Base-by-base conservation (phyloP, 78 protist genomes). In the Pelomyxa schiedti region DNA sequence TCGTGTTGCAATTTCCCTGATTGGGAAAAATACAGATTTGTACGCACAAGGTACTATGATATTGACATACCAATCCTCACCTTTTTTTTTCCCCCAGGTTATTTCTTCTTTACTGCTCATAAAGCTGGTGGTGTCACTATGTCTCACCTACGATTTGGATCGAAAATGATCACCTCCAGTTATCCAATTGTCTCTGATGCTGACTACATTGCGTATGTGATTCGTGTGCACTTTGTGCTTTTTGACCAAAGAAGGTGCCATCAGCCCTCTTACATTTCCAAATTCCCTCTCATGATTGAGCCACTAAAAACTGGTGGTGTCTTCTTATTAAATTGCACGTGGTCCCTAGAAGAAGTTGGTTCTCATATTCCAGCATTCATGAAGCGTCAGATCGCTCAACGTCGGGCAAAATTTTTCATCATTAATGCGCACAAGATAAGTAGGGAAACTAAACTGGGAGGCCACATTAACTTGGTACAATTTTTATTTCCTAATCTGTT, bases 131-230 rank as follows among this genome's bases (percentile, higher is more conserved):
- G 90, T 24, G 47, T 81, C 35, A 84, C 93, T 22, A 37, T 83
- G 29, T 86, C 90, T 26, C 90, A 86, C 63, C 63, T 89, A 26
- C 74, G 93, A 28, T 82, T 85, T 70, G 93, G 93, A 22, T 66
- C 86, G 37, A 0, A 35, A 22, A 42, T 1, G 30, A 85, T 88
- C 79, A 53, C 0, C 16, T n/a, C 88, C 38, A 30, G n/a, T 9
- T 88, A 88, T 80, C 72, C 58, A 29, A 68, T 88, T 39, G 4
- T 1, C 16, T 1, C 41, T 73, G 58, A 47, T 16, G 89, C 93
- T 47, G 80, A 88, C 72, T 88, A 78, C 79, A 26, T 88, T 37
- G 90, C 90, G 32, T n/a, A n/a, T n/a, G n/a, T n/a, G n/a, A n/a
- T n/a, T n/a, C n/a, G n/a, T n/a, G n/a, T n/a, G n/a, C n/a, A n/a